A percentile compares a stretch with the other conserved stretches of the same genome.
Conservation (phyloP, 106 monocot species). For the Phalaenopsis aphrodite region DNA sequence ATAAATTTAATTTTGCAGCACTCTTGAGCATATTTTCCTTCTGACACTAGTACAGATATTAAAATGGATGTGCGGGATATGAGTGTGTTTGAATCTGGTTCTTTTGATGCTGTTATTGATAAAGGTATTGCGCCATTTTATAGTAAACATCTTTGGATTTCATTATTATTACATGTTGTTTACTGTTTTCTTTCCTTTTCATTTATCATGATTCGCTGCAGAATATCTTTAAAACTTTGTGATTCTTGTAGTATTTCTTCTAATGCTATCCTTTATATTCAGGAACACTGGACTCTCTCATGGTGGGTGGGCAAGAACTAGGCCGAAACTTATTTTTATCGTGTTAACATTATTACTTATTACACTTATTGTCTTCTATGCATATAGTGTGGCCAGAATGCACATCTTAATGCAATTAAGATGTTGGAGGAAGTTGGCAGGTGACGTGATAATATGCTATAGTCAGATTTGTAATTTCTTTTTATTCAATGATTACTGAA, state of each 20-base stretch:
- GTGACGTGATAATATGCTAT: slow-evolving; percentile 21
- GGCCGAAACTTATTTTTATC: slow-evolving; percentile 11
- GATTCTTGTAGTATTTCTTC: slow-evolving; percentile 17
- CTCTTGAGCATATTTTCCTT: slow-evolving; percentile 2
- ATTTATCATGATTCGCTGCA: neutral
- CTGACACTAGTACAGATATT: slow-evolving; percentile 35
- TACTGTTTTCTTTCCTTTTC: neutral
- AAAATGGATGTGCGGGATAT: slow-evolving; percentile 89
- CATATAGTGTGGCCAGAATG: slow-evolving; percentile 73
- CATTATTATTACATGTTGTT: neutral
- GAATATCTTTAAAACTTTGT: neutral
- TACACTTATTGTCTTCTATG: slow-evolving; percentile 10
- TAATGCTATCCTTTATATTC: slow-evolving; percentile 24
- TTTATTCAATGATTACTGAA: neutral
- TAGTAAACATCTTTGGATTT: neutral
- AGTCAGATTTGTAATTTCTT: neutral
- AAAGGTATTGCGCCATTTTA: slow-evolving; percentile 47
- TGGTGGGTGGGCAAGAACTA: slow-evolving; percentile 55
- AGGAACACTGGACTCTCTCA: slow-evolving; percentile 96
- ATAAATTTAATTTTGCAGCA: neutral
- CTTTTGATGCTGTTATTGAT: slow-evolving; percentile 88
- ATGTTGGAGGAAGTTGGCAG: slow-evolving; percentile 91
- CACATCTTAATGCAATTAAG: slow-evolving; percentile 61
- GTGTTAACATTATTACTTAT: slow-evolving; percentile 13
- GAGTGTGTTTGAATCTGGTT: slow-evolving; percentile 53